phyloP scores from a whole-genome alignment of 1,139 yeast genomes.

The Taphrina betulina region DNA sequence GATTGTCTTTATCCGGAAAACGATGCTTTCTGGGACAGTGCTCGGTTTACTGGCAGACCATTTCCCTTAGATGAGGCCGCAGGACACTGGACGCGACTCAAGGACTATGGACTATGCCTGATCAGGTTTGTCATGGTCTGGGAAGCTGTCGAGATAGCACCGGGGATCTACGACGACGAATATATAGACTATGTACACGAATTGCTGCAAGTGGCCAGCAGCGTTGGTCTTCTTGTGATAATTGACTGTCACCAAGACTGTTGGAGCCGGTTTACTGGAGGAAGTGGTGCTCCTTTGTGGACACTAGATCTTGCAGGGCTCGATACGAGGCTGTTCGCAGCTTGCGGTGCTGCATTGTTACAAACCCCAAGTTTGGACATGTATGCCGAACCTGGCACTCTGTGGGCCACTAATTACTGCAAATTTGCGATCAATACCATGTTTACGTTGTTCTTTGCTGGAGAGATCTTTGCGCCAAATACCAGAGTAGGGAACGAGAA shows the following conservation, averaged over 20 bases:
- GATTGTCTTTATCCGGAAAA: slow-evolving; percentile 5
- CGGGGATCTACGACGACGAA: slow-evolving; percentile 76
- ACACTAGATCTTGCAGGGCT: slow-evolving; percentile 89
- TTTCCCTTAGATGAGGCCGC: slow-evolving; percentile 71
- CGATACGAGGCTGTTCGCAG: slow-evolving; percentile 65
- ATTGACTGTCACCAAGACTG: slow-evolving; percentile 85
- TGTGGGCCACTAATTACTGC: slow-evolving; percentile 87
- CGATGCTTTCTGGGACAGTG: slow-evolving; percentile 59
- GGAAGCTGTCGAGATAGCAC: slow-evolving; percentile 90
- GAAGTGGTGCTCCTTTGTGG: slow-evolving; percentile 96
- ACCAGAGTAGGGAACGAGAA: slow-evolving; percentile 68
- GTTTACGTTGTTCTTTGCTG: slow-evolving; percentile 85
- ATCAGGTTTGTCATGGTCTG: slow-evolving; percentile 77
- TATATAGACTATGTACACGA: slow-evolving; percentile 69
- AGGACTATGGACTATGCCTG: slow-evolving; percentile 77
- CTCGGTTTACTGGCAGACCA: slow-evolving; percentile 78
- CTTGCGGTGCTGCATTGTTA: slow-evolving; percentile 70
- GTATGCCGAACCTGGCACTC: slow-evolving; percentile 67
- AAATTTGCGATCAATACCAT: slow-evolving; percentile 74
- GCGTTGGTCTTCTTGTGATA: slow-evolving; percentile 71
- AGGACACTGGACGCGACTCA: slow-evolving; percentile 65
- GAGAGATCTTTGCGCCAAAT: slow-evolving; percentile 66
- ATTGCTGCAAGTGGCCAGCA: slow-evolving; percentile 57
- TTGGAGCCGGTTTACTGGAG: slow-evolving; percentile 91
- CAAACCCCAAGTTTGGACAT: slow-evolving; percentile 54